Base-by-base conservation (phyloP, 495 filamentous ascomycete genomes). In the Mytilinidion resinicola region DNA sequence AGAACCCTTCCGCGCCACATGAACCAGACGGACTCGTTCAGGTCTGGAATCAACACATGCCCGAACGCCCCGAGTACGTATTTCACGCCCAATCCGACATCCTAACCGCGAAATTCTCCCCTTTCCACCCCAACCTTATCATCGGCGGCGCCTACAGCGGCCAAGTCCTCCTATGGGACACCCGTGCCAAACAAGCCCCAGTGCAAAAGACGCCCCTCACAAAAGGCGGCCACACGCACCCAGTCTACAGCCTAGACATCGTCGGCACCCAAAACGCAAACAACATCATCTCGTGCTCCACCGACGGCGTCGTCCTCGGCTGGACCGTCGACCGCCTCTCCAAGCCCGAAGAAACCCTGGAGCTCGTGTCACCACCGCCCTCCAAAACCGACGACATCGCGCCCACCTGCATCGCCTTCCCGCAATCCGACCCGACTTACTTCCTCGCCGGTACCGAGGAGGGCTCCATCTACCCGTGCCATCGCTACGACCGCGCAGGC, bases 141-240 rank as follows among this genome's bases (percentile, higher is more conserved):
- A 82, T 99, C 60, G 93, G 91, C 56, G 93, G 93, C 35, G 86
- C 90, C 41, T 99, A 99, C 73, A 92, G 85, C 52, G 93, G 93
- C 30, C 95, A 99, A 76, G 90, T 99, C 10, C 83, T 96, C 10
- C 82, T 99, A n/a, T 99, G 93, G 93, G 93, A 99, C 69, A 97
- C 91, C 20, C 84, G 93, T 15, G 84, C 88, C 17, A 89, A 89
- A 61, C 85, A 88, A 15, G 57, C 66, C 30, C 92, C 93, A 3
- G 90, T 96, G 20, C 90, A 96, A 65, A 96, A 96, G 73, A 99
- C 95, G 1, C 92, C 93, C 0, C 79, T 97, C 30, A 96, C 95
- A 14, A 91, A 93, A 39, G 82, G 82, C 4, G 91, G 93, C 38
- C 93, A 99, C 70, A 95, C 93, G 8, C 93, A 99, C 66, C 93